phyloP scores from a whole-genome alignment of 2,329 filamentous ascomycete species.

The Neofusicoccum kwambonambiense region DNA sequence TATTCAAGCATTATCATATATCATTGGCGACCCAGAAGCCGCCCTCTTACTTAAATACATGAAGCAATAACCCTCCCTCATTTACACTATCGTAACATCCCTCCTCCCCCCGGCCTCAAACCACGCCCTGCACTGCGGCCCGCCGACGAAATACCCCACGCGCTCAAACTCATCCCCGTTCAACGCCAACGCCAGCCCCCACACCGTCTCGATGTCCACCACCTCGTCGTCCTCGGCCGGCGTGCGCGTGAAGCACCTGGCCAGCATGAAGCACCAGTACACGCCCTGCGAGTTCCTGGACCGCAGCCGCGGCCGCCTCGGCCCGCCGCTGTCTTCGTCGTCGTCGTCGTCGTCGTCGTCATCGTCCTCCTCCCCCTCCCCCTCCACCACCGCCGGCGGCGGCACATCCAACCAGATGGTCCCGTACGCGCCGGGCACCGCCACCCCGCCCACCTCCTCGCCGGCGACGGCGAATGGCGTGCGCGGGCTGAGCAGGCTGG shows the following conservation, averaged over 20 bases:
- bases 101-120: background rate
- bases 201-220: slow-evolving; percentile 12
- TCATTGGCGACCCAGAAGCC: background rate
- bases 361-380: background rate
- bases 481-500: slow-evolving; percentile 7
- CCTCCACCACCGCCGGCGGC: background rate
- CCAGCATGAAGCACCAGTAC: slow-evolving; percentile 11
- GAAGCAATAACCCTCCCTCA: too few relatives aligned
- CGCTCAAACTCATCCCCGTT: slow-evolving; percentile 6
- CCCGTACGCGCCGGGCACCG: background rate
- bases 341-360: too few relatives aligned
- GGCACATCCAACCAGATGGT: slow-evolving; percentile 1
- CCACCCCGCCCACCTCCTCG: background rate
- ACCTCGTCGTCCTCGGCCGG: slow-evolving; percentile 5
- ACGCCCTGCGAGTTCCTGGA: background rate
- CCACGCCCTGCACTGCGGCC: background rate
- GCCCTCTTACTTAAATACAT: background rate
- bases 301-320: background rate
- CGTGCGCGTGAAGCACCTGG: slow-evolving; percentile 14
- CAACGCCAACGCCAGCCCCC: slow-evolving; percentile 10
- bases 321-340: too few relatives aligned
- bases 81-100: slow-evolving; percentile 4
- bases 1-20: background rate
- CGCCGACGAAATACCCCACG: slow-evolving; percentile 1
- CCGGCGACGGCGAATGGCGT: background rate